phyloP scores from a whole-genome alignment of 495 filamentous ascomycete species.

The Xylaria castorea region DNA sequence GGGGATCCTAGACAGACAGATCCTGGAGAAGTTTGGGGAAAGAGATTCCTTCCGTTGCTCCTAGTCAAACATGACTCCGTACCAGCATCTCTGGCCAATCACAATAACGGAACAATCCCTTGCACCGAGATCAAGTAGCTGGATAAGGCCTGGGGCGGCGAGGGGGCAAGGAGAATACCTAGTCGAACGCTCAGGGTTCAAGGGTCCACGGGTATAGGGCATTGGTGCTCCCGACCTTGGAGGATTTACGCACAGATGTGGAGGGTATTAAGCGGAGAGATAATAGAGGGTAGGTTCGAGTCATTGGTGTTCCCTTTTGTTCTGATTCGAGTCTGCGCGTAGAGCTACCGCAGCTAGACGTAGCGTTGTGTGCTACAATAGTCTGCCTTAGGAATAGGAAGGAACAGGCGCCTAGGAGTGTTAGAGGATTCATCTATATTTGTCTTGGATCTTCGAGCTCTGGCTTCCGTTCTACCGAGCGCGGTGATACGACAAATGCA shows the following conservation, averaged over 20 bases:
- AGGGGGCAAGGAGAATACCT: neutral
- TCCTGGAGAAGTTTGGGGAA: conserved; percentile 20
- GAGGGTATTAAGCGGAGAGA: neutral
- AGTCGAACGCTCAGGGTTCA: neutral
- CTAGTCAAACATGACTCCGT: conserved; percentile 19
- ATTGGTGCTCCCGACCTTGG: neutral
- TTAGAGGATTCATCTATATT: neutral
- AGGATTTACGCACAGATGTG: neutral
- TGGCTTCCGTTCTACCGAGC: conserved; percentile 22
- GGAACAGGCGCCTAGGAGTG: neutral
- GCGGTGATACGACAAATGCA: conserved; percentile 10
- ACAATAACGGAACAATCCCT: neutral
- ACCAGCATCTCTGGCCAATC: conserved; percentile 2
- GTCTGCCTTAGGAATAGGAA: neutral
- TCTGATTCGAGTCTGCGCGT: neutral
- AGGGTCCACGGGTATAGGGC: neutral
- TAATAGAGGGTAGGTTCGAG: neutral
- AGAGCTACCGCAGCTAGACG: neutral
- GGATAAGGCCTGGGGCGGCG: neutral
- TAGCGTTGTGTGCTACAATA: neutral
- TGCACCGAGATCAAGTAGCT: conserved; percentile 18
- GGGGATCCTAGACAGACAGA: no score
- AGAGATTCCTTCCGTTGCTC: conserved; percentile 17
- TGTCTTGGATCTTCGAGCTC: conserved; percentile 5
- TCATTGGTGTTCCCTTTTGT: neutral